These are phyloP conservation scores for Ampelomyces quisqualis DNA, from an alignment of 2,329 filamentous ascomycete genomes.

Conservation along the genomic window DNA sequence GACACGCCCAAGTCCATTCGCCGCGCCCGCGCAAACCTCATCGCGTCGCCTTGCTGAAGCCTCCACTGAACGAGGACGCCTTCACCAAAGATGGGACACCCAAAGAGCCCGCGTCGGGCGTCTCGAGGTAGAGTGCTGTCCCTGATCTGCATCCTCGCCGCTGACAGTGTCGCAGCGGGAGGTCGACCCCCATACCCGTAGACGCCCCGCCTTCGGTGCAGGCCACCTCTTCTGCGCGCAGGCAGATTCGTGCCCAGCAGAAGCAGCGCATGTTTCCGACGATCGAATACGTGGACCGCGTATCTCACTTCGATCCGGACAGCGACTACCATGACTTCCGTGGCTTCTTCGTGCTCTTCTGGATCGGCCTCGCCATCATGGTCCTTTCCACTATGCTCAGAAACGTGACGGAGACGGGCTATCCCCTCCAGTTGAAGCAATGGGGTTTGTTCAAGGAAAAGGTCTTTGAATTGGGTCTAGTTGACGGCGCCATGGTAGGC, in stretches of 20 bases:
- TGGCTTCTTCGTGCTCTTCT: constrained; percentile 97
- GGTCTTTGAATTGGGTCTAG: constrained; percentile 80
- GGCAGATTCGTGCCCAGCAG: constrained; percentile 77
- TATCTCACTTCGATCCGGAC: constrained; percentile 92
- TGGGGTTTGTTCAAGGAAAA: constrained; percentile 88
- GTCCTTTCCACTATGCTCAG: constrained; percentile 89
- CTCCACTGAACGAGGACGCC: constrained; percentile 36
- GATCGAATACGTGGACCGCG: constrained; percentile 83
- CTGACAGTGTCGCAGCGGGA: constrained; percentile 61
- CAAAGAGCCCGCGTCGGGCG: constrained; percentile 31
- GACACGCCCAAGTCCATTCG: constrained; percentile 29
- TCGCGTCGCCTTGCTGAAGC: constrained; percentile 39
- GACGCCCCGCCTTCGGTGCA: constrained; percentile 93
- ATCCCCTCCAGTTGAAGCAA: constrained; percentile 79
- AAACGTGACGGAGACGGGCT: constrained; percentile 91
- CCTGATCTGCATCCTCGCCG: constrained; percentile 43
- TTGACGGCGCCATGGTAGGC: constrained; percentile 81
- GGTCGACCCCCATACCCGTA: constrained; percentile 77
- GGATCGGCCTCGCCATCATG: constrained; percentile 97
- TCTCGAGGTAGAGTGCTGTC: constrained; percentile 58
- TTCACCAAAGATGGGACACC: constrained; percentile 25
- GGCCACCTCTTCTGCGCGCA: constrained; percentile 80
- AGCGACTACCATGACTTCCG: constrained; percentile 93
- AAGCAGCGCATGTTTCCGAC: constrained; percentile 86
- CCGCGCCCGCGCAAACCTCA: constrained; percentile 42